Evolutionary conservation across 2,329 filamentous ascomycete species (phyloP), one percentile per base, ranked within the genome.

Genomic region (Fusarium tuaranense): DNA sequence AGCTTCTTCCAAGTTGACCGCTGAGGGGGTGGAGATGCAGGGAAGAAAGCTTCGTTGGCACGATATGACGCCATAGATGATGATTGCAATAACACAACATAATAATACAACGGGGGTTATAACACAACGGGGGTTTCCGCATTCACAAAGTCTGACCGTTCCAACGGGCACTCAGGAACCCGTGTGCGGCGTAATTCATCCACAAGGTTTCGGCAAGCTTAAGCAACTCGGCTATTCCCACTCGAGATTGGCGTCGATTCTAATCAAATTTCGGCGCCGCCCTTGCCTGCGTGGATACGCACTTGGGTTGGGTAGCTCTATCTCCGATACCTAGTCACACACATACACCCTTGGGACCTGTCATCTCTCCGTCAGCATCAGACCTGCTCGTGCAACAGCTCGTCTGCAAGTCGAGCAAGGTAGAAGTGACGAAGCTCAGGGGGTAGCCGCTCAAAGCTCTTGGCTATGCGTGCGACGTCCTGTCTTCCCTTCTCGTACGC

Each of bases 401-500:
- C 95, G 63, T 90, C 88, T 1, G 89, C 93, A 69, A 97, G 82
- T 71, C 94, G 88, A 71, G 90, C 84, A 39, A 97, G 80, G 82
- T 97, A 97, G 78, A 97, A 97, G 53, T 87, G 87, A n/a, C 89
- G 87, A 69, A 93, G 88, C 75, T 93, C 91, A 30, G 82, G 81
- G 4, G 94, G 93, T 32, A 96, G 74, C 12, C 86, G 89, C 44
- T 88, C 87, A 79, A 96, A 95, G 3, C 86, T 86, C 70, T 87
- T 90, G 0, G 85, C 83, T 30, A 97, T 92, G 75, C 90, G 92
- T 53, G 89, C 87, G 7, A 97, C 83, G 77, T 96, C 93, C 73
- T 89, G 88, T 63, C 95, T 88, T 0, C 93, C 94, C 78, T 93
- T 95, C 80, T 97, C 94, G 80, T 97, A 97, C 2, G 92, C 93